These are phyloP conservation scores for Penicillium sp. DNA, from an alignment of 2,329 filamentous ascomycete species.

Conservation along the genomic window DNA sequence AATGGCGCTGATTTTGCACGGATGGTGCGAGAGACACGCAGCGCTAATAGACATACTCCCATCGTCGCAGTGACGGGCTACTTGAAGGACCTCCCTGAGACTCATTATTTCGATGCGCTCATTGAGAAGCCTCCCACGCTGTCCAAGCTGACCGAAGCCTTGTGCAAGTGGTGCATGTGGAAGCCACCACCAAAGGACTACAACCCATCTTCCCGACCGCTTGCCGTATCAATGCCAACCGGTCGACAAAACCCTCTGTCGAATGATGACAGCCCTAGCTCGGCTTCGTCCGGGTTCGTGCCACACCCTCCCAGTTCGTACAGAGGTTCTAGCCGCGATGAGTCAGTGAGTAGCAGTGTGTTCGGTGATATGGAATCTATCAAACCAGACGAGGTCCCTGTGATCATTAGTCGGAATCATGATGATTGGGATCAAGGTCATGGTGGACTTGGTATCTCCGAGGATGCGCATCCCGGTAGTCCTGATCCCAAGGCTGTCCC, in stretches of 20 bases:
- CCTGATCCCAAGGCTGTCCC: slow-evolving; percentile 38
- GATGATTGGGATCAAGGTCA: slow-evolving; percentile 73
- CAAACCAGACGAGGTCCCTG: slow-evolving; percentile 74
- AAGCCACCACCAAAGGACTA: slow-evolving; percentile 71
- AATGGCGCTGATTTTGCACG: slow-evolving; percentile 93
- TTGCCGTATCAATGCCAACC: slow-evolving; percentile 63
- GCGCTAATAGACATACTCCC: slow-evolving; percentile 89
- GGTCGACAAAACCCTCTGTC: slow-evolving; percentile 67
- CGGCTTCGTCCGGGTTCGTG: slow-evolving; percentile 74
- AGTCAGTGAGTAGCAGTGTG: slow-evolving; percentile 80
- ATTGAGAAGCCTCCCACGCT: slow-evolving; percentile 97
- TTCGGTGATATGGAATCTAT: slow-evolving; percentile 85
- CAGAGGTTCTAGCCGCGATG: slow-evolving; percentile 77
- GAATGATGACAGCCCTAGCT: slow-evolving; percentile 79
- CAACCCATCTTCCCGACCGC: slow-evolving; percentile 52
- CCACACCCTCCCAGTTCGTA: slow-evolving; percentile 74
- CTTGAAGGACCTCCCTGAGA: slow-evolving; percentile 92
- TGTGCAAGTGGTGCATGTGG: slow-evolving; percentile 90
- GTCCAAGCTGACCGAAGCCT: slow-evolving; percentile 84
- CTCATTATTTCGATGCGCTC: slow-evolving; percentile 92
- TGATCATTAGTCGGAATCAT: slow-evolving; percentile 73
- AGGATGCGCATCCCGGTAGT: slow-evolving; percentile 49
- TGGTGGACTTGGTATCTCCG: slow-evolving; percentile 75
- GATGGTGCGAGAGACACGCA: slow-evolving; percentile 97
- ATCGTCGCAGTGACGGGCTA: slow-evolving; percentile 97